These are phyloP conservation scores for Potentilla sterilis DNA, from an alignment of 306 rosid species.

Conservation along the genomic window DNA sequence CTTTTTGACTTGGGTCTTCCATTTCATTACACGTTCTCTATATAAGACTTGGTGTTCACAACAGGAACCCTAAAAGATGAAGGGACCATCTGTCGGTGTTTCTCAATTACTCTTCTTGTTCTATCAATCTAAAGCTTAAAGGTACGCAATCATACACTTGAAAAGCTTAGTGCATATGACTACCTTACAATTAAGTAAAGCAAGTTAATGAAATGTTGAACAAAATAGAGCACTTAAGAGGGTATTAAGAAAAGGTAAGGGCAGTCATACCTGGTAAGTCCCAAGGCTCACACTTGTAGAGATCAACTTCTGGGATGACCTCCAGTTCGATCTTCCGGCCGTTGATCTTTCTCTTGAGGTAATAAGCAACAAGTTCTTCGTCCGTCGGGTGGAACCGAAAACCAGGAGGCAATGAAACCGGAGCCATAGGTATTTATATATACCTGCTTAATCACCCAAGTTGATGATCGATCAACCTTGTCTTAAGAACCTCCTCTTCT, in stretches of 20 bases:
- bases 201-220: conserved; percentile 3
- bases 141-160: not conserved
- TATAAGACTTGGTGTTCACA: conserved; percentile 41
- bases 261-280: conserved; percentile 71
- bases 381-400: conserved; percentile 93
- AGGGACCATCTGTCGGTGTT: conserved; percentile 36
- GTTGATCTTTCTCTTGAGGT: conserved; percentile 87
- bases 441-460: not conserved
- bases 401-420: conserved; percentile 92
- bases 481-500: conserved; percentile 33
- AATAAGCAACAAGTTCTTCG: conserved; percentile 89
- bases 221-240: conserved; percentile 20
- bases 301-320: conserved; percentile 95
- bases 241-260: not conserved
- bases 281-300: conserved; percentile 97
- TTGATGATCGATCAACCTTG: not conserved
- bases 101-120: conserved; percentile 11
- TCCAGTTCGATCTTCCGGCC: conserved; percentile 78
- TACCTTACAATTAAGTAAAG: not conserved
- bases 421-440: conserved; percentile 44
- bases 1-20: conserved; percentile 59
- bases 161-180: conserved; percentile 45
- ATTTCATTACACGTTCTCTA: conserved; percentile 21
- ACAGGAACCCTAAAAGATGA: conserved; percentile 42
- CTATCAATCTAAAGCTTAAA: conserved; percentile 5